Conservation (phyloP, 495 filamentous ascomycete genomes). For the Neurospora sp. region DNA sequence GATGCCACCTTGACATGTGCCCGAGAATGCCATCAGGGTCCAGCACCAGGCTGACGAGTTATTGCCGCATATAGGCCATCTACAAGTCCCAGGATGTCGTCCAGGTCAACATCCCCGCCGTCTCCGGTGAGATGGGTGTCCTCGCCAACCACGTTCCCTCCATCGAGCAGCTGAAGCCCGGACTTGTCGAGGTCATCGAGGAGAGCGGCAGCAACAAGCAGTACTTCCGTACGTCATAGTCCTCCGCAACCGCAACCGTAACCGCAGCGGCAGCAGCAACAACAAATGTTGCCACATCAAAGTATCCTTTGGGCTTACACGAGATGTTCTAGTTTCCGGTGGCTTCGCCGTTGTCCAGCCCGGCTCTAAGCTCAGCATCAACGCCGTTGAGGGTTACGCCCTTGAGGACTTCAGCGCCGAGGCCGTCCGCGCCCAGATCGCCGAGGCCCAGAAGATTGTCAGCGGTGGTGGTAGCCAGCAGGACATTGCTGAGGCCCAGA, state of each 20-base stretch:
- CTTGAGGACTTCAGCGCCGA: conserved; percentile 94
- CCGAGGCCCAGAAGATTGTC: conserved; percentile 92
- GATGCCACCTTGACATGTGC: not conserved
- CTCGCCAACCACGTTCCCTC: conserved; percentile 98
- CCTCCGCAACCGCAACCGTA: not conserved
- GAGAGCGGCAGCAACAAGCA: conserved; percentile 86
- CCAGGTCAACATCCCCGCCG: conserved; percentile 97
- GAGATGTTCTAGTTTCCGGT: conserved; percentile 61
- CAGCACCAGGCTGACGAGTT: conserved; percentile 24
- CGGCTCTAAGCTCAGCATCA: conserved; percentile 90
- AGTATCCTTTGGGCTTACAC: conserved; percentile 12
- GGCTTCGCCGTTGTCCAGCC: conserved; percentile 97
- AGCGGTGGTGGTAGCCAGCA: conserved; percentile 86
- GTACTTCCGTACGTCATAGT: conserved; percentile 77
- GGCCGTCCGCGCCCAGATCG: conserved; percentile 66
- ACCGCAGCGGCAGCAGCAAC: not conserved
- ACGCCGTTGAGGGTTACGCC: conserved; percentile 88
- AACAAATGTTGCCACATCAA: not conserved
- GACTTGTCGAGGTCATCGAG: conserved; percentile 90
- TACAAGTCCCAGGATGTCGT: conserved; percentile 60
- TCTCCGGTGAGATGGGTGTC: conserved; percentile 98
- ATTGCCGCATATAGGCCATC: conserved; percentile 42
- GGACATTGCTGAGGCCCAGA: conserved; percentile 96
- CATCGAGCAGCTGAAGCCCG: conserved; percentile 97
- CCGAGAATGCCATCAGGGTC: not conserved